Evolutionary conservation across 257 asterid genomes (phyloP), one percentile per base, ranked within the genome.

Genomic region (Hygrophila difformis): DNA sequence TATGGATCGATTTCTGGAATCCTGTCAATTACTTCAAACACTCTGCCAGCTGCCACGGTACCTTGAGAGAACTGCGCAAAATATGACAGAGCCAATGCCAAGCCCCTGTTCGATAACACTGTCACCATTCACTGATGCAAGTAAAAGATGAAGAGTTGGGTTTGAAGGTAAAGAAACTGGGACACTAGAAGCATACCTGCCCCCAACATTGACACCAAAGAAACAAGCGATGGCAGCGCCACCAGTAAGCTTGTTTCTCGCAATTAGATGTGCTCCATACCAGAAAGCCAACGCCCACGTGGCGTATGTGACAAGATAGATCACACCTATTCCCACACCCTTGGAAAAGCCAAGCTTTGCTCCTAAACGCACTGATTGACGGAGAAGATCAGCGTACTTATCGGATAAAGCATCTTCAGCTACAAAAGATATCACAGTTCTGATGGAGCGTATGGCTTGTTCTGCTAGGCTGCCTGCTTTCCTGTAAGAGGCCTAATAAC

Each of bases 281-380:
- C 92, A 85, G 60, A 85, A 85, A 40, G 96, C 94, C 66, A 85
- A 62, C n/a, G 94, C 96, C 94, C 96, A 85, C 9, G 96, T 85
- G 1, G 83, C 68, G 49, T 82, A 85, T 0, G 94, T 78, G 14
- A 85, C 94, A 18, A 85, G 60, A 59, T 85, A 85, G 16, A 85
- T 85, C 33, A 85, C 78, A 34, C 94, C 96, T 37, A 85, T 64
- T 34, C 96, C 96, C 1, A 63, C 70, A 41, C 96, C 96, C 56
- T 85, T 85, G 6, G 96, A 93, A 38, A 85, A 85, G 29, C 96
- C 96, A 23, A 85, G 61, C 50, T 72, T 85, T 41, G 65, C 71
- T 26, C 94, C 96, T 38, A 76, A 46, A 24, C 78, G 72, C 44
- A 70, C 74, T 22, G 94, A 76, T 55, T 35, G 64, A 6, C 65